Conservation (phyloP, 2,329 filamentous ascomycete genomes). For the Phaeosphaeriaceae sp. region DNA sequence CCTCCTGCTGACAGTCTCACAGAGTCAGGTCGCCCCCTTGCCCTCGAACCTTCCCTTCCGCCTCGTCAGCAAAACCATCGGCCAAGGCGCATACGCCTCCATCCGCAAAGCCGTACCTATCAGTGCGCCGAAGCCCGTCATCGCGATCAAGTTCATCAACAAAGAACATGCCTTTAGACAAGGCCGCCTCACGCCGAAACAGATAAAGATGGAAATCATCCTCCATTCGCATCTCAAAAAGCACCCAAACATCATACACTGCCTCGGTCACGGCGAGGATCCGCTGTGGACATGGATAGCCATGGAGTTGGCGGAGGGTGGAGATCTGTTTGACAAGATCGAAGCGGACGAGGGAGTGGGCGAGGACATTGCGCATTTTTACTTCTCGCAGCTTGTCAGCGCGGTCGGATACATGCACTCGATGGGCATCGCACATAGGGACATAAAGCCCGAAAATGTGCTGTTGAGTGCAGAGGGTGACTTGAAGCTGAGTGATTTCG, state of each 20-base stretch:
- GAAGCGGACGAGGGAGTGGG: constrained; percentile 96
- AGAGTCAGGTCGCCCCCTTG: constrained; percentile 86
- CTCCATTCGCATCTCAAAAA: constrained; percentile 87
- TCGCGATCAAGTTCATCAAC: constrained; percentile 98
- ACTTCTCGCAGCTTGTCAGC: constrained; percentile 89
- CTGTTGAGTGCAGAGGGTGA: constrained; percentile 83
- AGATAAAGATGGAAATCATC: constrained; percentile 89
- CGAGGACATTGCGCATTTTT: constrained; percentile 93
- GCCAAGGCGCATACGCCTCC: constrained; percentile 97
- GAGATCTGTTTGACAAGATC: constrained; percentile 98
- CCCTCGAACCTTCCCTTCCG: constrained; percentile 88
- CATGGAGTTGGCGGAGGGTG: constrained; percentile 95
- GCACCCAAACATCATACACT: constrained; percentile 93
- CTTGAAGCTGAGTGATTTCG: constrained; percentile 95
- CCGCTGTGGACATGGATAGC: constrained; percentile 92
- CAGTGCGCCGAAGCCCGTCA: constrained; percentile 73
- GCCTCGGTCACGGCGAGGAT: constrained; percentile 88
- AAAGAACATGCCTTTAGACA: constrained; percentile 91
- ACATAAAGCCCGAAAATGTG: constrained; percentile 85
- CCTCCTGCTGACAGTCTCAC: background rate
- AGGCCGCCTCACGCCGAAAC: constrained; percentile 86
- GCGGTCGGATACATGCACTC: constrained; percentile 96
- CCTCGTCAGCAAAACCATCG: constrained; percentile 95
- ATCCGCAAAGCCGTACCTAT: constrained; percentile 92
- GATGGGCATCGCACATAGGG: constrained; percentile 89